These are phyloP conservation scores for Colletotrichum sublineola DNA, from an alignment of 2,329 filamentous ascomycete genomes.

Conservation along the genomic window DNA sequence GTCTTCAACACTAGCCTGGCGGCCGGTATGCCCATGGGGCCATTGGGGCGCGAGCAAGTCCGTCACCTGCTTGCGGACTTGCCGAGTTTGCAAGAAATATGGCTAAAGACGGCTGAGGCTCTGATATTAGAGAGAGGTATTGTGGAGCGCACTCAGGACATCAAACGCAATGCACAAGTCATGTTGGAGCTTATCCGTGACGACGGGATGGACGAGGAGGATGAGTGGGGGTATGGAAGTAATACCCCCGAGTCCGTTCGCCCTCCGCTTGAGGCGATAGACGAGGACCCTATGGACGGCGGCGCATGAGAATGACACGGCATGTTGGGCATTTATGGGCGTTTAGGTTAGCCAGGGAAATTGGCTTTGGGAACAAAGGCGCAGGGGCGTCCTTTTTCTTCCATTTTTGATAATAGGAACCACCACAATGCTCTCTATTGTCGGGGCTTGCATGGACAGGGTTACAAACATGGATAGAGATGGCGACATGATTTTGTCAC, in stretches of 20 bases:
- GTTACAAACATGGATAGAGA: conserved; percentile 28
- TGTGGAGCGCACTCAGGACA: conserved; percentile 69
- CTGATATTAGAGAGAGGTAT: conserved; percentile 71
- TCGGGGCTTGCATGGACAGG: conserved; percentile 33
- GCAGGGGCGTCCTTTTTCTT: neutral
- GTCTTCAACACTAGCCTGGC: conserved; percentile 72
- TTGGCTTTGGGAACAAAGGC: conserved; percentile 16
- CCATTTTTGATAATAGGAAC: neutral
- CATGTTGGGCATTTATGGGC: conserved; percentile 42
- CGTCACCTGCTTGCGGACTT: conserved; percentile 67
- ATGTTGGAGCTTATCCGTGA: conserved; percentile 75
- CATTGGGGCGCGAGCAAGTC: conserved; percentile 64
- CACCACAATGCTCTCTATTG: conserved; percentile 10
- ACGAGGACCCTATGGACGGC: conserved; percentile 62
- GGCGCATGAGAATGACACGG: conserved; percentile 32
- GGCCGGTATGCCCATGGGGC: conserved; percentile 73
- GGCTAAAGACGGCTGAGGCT: conserved; percentile 73
- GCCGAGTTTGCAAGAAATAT: conserved; percentile 70
- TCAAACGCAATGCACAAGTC: conserved; percentile 73
- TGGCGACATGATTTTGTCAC: conserved; percentile 21
- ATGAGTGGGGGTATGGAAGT: conserved; percentile 73
- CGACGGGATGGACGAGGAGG: conserved; percentile 69
- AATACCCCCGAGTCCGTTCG: conserved; percentile 67
- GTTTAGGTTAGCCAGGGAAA: conserved; percentile 32
- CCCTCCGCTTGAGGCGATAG: conserved; percentile 63